Evolutionary conservation across 148 eudicot species (phyloP), one percentile per base, ranked within the genome.

Genomic region (Heliosperma pusillum): DNA sequence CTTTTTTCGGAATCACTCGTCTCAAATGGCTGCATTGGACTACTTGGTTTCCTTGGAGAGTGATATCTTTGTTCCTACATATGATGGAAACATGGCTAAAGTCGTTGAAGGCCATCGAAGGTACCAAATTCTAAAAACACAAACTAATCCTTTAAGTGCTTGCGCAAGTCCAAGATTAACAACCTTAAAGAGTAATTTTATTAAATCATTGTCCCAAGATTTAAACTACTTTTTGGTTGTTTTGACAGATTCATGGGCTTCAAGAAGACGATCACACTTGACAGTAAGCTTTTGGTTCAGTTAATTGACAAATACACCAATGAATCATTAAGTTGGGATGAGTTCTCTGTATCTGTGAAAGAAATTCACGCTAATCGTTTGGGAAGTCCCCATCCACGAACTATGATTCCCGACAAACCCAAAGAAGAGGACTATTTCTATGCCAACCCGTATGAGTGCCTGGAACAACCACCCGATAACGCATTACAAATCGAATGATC

Each of bases 51-150:
- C 95, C 0, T 63, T 90, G 78, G 87, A 90, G 75, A 90, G 95
- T 68, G 90, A 90, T 82, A 85, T 87, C 29, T 87, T 90, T 84
- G 87, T 90, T 71, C 96, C 96, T 16, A 90, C 92, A 12, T 90
- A 90, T 77, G 96, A 90, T 67, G 92, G 92, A 66, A 90, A 90
- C 64, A 90, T 90, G 96, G 96, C 96, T 63, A 88, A 85, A 83
- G 92, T 90, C 45, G 96, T 90, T 29, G 90, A 90, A 85, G 96
- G 96, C 64, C 90, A 90, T 73, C 87, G 92, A 45, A 90, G 96
- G 96, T 90, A 88, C 3, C 55, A 25, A 50, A 29, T 62, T 2
- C 22, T 19, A 4, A 10, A 7, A 24, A 63, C 29, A 60, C 64
- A 6, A 53, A 53, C n/a, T n/a, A n/a, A n/a, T n/a, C n/a, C n/a